Evolutionary conservation across 495 filamentous ascomycete species (phyloP), one percentile per base, ranked within the genome.

Genomic region (Parathielavia hyrcaniae): DNA sequence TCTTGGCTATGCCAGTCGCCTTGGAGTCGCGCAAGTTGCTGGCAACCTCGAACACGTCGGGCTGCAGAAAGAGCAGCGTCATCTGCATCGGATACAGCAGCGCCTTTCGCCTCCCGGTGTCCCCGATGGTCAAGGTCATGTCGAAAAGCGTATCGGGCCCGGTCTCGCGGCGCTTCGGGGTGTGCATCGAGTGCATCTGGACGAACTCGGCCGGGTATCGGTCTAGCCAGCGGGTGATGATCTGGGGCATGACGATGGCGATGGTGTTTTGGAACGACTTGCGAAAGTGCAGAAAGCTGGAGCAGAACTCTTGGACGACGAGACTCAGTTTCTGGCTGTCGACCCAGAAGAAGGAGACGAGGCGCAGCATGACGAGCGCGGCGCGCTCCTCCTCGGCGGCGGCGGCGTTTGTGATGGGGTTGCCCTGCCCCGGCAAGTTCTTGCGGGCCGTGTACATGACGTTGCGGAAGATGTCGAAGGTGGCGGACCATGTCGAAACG

Each of bases 91-190:
- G 83, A 61, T 77, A 83, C 19, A 86, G 71, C n/a, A 80, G 68
- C 6, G 73, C 72, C 39, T 77, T 77, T 22, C 80, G 72, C 59
- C 73, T 73, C 14, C 71, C 75, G 44, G 75, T 77, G 57, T 86
- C 82, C 30, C 74, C 67, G 35, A 84, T 69, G 7, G 80, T 78
- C 41, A 77, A 73, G 2, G 82, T 76, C 76, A 85, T 84, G 54
- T 86, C 83, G 48, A 85, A 85, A 10, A 86, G 73, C 4, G 80
- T 81, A 62, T 86, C 83, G 14, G 82, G 79, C 5, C 79, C 79
- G 39, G 72, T 81, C 58, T 86, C 83, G 35, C 84, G 74, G 60
- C 79, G 77, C 64, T 75, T 80, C n/a, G 57, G 44, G 36, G 20
- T 59, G 57, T 80, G 79, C 45, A 75, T 71, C 34, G 69, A 70